Percentiles rank a stretch among this genome's conserved stretches.
Conservation (phyloP, 495 filamentous ascomycete species). For the Halenospora varia region DNA sequence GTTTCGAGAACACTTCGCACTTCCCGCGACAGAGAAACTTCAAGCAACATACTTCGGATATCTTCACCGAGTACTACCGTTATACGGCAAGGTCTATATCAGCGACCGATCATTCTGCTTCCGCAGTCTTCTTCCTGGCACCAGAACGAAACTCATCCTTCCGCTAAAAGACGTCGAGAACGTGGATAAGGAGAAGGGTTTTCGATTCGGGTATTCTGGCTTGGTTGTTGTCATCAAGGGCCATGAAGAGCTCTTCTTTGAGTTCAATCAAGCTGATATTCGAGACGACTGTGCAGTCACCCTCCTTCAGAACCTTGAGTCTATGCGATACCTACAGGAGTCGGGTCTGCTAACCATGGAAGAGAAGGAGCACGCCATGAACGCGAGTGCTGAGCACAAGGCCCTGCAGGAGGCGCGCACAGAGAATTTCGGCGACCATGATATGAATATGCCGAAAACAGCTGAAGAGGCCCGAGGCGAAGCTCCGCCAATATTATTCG, state of each 20-base stretch:
- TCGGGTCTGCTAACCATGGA: constrained; percentile 64
- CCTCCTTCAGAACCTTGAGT: constrained; percentile 70
- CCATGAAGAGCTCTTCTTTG: constrained; percentile 96
- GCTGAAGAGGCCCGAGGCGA: constrained; percentile 45
- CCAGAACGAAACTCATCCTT: constrained; percentile 88
- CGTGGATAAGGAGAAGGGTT: constrained; percentile 92
- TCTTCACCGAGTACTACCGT: constrained; percentile 79
- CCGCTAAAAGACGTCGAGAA: constrained; percentile 92
- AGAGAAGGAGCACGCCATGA: constrained; percentile 67
- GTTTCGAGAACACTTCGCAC: constrained; percentile 85
- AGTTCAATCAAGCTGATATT: constrained; percentile 71
- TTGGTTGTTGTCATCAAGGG: constrained; percentile 88
- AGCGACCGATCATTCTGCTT: constrained; percentile 91
- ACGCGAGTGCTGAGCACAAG: constrained; percentile 77
- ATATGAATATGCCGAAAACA: constrained; percentile 52
- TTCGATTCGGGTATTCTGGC: constrained; percentile 86
- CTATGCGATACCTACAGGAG: constrained; percentile 66
- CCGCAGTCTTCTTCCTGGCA: constrained; percentile 83
- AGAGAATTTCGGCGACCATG: constrained; percentile 54
- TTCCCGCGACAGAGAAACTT: constrained; percentile 79
- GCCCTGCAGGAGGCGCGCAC: constrained; percentile 75
- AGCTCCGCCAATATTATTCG: constrained; percentile 74
- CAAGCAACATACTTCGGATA: constrained; percentile 88
- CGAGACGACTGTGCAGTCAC: constrained; percentile 89
- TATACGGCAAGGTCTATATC: constrained; percentile 97